Conservation (phyloP, 176 grass and related monocot genomes). For the Rhynchospora tenuis region DNA sequence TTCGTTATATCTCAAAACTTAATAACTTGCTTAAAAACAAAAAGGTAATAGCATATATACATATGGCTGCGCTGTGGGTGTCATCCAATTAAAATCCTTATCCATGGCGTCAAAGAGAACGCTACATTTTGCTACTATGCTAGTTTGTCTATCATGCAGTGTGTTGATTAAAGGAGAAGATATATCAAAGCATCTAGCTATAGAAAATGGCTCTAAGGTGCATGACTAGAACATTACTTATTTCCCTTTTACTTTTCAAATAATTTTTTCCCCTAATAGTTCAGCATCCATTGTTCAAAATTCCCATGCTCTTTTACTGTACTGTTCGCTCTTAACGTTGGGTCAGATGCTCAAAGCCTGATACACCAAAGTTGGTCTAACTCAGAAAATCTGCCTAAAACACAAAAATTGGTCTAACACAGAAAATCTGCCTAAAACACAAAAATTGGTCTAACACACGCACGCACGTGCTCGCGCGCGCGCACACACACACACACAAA, state of each 20-base stretch:
- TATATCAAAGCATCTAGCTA: not conserved
- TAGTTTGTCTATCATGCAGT: not conserved
- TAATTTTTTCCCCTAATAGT: too few relatives aligned
- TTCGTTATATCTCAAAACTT: not conserved
- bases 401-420: too few relatives aligned
- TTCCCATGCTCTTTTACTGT: too few relatives aligned
- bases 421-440: too few relatives aligned
- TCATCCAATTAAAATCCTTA: not conserved
- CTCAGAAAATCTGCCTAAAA: too few relatives aligned
- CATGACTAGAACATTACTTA: not conserved
- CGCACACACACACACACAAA: too few relatives aligned
- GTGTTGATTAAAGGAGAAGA: not conserved
- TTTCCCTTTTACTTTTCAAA: not conserved
- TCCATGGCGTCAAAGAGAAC: not conserved
- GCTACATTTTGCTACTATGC: not conserved
- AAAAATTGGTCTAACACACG: too few relatives aligned
- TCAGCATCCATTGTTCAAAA: too few relatives aligned
- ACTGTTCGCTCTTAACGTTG: too few relatives aligned
- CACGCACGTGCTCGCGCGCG: too few relatives aligned
- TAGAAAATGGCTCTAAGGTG: constrained; percentile 1
- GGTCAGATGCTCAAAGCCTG: too few relatives aligned
- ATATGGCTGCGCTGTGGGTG: not conserved
- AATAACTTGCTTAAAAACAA: not conserved
- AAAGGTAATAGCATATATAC: not conserved
- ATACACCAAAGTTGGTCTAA: too few relatives aligned